phyloP scores from a whole-genome alignment of 2,329 filamentous ascomycete species.

The Cladophialophora chaetospira region DNA sequence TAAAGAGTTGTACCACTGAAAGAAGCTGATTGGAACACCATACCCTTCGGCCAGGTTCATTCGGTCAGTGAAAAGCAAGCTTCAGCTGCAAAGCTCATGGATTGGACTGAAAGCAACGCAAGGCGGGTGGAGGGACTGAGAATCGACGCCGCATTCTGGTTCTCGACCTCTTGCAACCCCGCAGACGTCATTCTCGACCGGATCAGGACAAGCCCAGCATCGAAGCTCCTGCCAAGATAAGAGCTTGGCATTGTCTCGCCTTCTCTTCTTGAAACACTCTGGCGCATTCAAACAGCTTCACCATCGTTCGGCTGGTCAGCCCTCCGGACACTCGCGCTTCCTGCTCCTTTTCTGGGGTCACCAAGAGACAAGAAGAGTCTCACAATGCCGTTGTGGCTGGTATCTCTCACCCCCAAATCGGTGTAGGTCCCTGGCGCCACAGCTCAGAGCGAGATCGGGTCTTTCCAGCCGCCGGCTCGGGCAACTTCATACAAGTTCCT shows the following conservation, averaged over 20 bases:
- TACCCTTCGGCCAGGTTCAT: not conserved
- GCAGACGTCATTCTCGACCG: slow-evolving; percentile 5
- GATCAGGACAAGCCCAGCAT: not conserved
- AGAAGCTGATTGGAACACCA: not conserved
- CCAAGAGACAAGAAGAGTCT: slow-evolving; percentile 22
- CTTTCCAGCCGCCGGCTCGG: not conserved
- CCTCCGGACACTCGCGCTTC: slow-evolving; percentile 15
- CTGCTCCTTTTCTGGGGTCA: not conserved
- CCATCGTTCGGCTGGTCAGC: slow-evolving; percentile 22
- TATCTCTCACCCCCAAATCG: not conserved
- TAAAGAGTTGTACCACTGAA: not conserved
- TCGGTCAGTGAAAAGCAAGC: not conserved
- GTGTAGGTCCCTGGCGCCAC: not conserved
- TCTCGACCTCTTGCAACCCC: not conserved
- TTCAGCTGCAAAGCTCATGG: not conserved
- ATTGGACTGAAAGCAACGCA: not conserved
- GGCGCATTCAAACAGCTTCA: slow-evolving; percentile 21
- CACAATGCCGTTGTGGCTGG: slow-evolving; percentile 11
- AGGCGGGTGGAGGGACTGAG: not conserved
- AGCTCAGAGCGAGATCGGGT: not conserved
- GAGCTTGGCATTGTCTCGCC: slow-evolving; percentile 20
- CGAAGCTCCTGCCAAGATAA: slow-evolving; percentile 21
- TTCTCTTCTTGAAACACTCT: slow-evolving; percentile 13
- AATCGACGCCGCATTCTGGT: not conserved
- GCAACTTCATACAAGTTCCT: slow-evolving; percentile 9